phyloP scores from a whole-genome alignment of 2,329 filamentous ascomycete species.

The Colletotrichum siamense region DNA sequence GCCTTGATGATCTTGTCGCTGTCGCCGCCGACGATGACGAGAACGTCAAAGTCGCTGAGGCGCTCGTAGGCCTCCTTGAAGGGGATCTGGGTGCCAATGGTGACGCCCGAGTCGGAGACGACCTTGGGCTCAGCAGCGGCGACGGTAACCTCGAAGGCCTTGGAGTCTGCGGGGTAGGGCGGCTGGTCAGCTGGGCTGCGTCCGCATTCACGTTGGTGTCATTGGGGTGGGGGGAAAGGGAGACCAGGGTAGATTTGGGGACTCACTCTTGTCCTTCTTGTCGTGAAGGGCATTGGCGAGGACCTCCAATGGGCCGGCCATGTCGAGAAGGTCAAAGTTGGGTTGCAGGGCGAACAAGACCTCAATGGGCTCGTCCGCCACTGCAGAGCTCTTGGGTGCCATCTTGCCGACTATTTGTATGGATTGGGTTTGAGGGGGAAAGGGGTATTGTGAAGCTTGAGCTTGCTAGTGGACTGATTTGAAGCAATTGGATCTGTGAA shows the following conservation, averaged over 20 bases:
- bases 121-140: slow-evolving; percentile 59
- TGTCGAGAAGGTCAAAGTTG: slow-evolving; percentile 65
- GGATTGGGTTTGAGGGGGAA: not conserved
- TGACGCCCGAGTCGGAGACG: slow-evolving; percentile 67
- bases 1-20: slow-evolving; percentile 67
- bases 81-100: slow-evolving; percentile 76
- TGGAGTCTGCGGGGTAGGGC: slow-evolving; percentile 45
- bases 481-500: slow-evolving; percentile 10
- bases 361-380: slow-evolving; percentile 64
- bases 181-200: slow-evolving; percentile 5
- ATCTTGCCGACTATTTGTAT: slow-evolving; percentile 47
- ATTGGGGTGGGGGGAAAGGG: not conserved
- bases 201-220: not conserved
- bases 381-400: slow-evolving; percentile 64
- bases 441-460: slow-evolving; percentile 1
- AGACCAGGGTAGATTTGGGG: not conserved
- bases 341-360: slow-evolving; percentile 66
- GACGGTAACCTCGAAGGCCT: slow-evolving; percentile 65
- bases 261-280: slow-evolving; percentile 57
- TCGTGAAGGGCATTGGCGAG: slow-evolving; percentile 58
- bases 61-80: slow-evolving; percentile 77
- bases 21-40: slow-evolving; percentile 79
- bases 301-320: slow-evolving; percentile 60
- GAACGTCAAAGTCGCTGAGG: slow-evolving; percentile 78
- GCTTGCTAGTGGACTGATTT: not conserved